Base-by-base conservation (phyloP, 148 eudicot genomes). In the Camellia lanceoleosa region DNA sequence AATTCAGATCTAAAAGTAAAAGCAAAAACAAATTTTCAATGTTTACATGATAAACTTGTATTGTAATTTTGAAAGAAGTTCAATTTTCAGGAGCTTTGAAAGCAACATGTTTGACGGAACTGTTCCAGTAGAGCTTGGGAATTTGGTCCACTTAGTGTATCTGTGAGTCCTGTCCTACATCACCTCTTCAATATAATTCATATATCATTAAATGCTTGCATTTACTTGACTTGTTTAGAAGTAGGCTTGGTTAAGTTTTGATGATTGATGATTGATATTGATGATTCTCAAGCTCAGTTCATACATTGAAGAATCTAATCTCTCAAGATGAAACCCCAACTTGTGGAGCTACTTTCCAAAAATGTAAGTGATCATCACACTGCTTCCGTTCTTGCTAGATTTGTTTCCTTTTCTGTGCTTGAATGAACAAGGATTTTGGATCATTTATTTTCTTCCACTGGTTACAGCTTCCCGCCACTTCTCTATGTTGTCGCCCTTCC, bases 401-500 rank as follows among this genome's bases (percentile, higher is more conserved):
- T 51, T 30, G 7, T 46, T 10, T 56, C 12, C 19, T 56, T 46
- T 38, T 5, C 5, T 65, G 49, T 42, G 59, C 46, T 72, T 61
- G 44, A 5, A 61, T 56, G 49, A 54, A 2, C 5, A 47, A 38
- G 15, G 52, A 51, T 63, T 76, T 65, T 19, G 3, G 42, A 73
- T 79, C 10, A 58, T 5, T 55, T 73, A 18, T 58, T 43, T 54
- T 5, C 43, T 64, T 65, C 76, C 58, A 20, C 81, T 68, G 3
- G 64, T 43, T 85, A 82, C 95, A 95, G 98, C 92, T 75, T 92
- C 94, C 15, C 91, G 95, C 47, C 87, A 93, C 56, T 94, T 95
- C 90, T 95, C 98, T 77, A 82, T 95, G 66, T 80, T 95, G 59
- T 92, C 98, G 13, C 92, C 92, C 49, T 95, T 95, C 76, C 90